Evolutionary conservation across 352 stramenopile species (phyloP).

Genomic region (Pythium scleroteichum): DNA sequence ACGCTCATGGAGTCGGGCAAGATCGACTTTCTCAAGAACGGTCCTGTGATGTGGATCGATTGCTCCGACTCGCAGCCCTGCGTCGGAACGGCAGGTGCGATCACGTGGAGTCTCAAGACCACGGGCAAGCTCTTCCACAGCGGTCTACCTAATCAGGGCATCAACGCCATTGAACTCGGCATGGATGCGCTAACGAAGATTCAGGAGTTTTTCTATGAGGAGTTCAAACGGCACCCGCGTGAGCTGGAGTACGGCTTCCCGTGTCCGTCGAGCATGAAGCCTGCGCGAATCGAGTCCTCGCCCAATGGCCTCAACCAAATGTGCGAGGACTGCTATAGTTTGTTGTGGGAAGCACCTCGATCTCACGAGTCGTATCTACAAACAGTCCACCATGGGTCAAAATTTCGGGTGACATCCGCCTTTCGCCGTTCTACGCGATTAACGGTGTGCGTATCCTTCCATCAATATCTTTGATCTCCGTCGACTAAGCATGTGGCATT

Average conservation of each 20-base stretch:
- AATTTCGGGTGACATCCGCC: constrained; percentile 88
- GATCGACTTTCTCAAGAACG: constrained; percentile 92
- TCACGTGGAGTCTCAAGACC: constrained; percentile 90
- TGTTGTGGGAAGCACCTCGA: no score
- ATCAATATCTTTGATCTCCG: no score
- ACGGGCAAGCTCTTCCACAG: constrained; percentile 93
- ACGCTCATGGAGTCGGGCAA: constrained; percentile 86
- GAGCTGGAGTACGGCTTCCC: constrained; percentile 92
- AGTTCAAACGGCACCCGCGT: constrained; percentile 79
- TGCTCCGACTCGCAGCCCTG: constrained; percentile 91
- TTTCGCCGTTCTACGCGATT: constrained; percentile 93
- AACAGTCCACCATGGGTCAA: constrained; percentile 88
- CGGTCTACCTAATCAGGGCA: constrained; percentile 87
- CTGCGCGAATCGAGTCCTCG: constrained; percentile 80
- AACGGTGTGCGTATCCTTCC: constrained; percentile 58
- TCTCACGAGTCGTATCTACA: no score
- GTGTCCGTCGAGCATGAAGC: constrained; percentile 87
- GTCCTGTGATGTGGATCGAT: constrained; percentile 92
- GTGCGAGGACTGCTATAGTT: constrained; percentile 27
- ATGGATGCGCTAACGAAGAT: constrained; percentile 86
- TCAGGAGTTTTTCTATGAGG: constrained; percentile 89
- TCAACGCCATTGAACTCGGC: constrained; percentile 89
- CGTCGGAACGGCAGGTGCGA: constrained; percentile 86
- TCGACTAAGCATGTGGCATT: no score
- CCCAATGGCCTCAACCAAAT: constrained; percentile 84